A percentile compares a stretch with the other conserved stretches of the same genome.
phyloP scores from a whole-genome alignment of 768 basidiomycete genomes.

The Suillus plorans region DNA sequence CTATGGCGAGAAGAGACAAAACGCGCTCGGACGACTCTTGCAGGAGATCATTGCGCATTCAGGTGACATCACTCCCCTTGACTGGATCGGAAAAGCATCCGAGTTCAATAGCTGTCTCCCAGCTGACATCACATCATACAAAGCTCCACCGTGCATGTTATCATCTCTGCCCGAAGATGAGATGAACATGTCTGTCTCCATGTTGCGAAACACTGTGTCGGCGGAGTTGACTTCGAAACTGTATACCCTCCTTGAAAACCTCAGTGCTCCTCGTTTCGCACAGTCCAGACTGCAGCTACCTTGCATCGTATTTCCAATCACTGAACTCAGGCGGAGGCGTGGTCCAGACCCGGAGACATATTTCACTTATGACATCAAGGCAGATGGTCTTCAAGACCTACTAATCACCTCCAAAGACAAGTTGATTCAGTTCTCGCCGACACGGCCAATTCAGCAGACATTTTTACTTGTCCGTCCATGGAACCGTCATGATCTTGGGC shows the following conservation, averaged over 20 bases:
- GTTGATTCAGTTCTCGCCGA: background rate
- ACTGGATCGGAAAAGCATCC: background rate
- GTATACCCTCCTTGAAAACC: background rate
- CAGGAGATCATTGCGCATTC: background rate
- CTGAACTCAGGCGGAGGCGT: background rate
- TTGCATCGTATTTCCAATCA: background rate
- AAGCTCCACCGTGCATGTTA: background rate
- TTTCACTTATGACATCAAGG: background rate
- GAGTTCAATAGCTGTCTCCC: background rate
- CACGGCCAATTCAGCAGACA: background rate
- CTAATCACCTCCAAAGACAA: background rate
- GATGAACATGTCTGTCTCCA: background rate
- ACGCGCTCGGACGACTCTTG: background rate
- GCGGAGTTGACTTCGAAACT: background rate
- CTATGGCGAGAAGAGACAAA: background rate
- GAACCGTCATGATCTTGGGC: background rate
- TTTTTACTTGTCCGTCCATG: background rate
- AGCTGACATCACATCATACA: background rate
- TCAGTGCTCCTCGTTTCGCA: background rate
- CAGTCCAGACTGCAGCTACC: background rate
- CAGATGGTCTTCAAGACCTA: background rate
- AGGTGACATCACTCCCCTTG: background rate
- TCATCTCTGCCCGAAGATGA: background rate
- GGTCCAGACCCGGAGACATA: background rate
- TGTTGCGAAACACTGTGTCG: background rate